A percentile compares a stretch with the other conserved stretches of the same genome.
Evolutionary conservation across 2,329 filamentous ascomycete genomes (phyloP).

Genomic region (Talaromyces sp.): DNA sequence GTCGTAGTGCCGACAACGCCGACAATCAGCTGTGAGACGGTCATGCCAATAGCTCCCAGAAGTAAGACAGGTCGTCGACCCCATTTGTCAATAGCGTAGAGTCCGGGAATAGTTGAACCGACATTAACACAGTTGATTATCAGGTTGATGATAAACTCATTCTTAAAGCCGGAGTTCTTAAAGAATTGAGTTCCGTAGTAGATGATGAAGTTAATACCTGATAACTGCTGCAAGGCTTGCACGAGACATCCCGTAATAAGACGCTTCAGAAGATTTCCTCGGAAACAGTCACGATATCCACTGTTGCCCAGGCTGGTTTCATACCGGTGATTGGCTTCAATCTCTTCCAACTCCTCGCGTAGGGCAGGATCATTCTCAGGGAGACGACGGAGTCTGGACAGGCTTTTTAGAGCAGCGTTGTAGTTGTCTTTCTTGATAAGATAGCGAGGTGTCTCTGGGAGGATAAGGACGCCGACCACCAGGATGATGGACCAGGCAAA

Average conservation of each 20-base stretch:
- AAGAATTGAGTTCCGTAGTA: conserved; percentile 41
- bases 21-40: conserved; percentile 46
- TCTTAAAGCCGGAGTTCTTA: conserved; percentile 35
- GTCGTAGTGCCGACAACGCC: conserved; percentile 40
- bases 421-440: conserved; percentile 59
- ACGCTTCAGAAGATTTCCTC: conserved; percentile 32
- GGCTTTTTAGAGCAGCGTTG: conserved; percentile 58
- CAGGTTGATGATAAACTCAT: conserved; percentile 44
- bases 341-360: conserved; percentile 38
- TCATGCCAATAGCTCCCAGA: conserved; percentile 44
- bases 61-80: conserved; percentile 46
- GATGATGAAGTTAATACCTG: conserved; percentile 43
- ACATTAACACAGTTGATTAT: conserved; percentile 48
- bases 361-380: conserved; percentile 57
- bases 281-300: conserved; percentile 34
- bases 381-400: conserved; percentile 59
- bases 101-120: conserved; percentile 32
- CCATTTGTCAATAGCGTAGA: conserved; percentile 47
- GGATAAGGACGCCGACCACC: conserved; percentile 62
- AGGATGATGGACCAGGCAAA: conserved; percentile 68
- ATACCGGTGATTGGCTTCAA: conserved; percentile 60
- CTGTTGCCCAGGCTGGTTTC: conserved; percentile 52
- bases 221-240: conserved; percentile 38
- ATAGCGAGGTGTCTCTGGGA: conserved; percentile 73
- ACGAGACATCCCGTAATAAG: conserved; percentile 37